Conservation (phyloP, 2,329 filamentous ascomycete species). For the Juglanconis oblonga region DNA sequence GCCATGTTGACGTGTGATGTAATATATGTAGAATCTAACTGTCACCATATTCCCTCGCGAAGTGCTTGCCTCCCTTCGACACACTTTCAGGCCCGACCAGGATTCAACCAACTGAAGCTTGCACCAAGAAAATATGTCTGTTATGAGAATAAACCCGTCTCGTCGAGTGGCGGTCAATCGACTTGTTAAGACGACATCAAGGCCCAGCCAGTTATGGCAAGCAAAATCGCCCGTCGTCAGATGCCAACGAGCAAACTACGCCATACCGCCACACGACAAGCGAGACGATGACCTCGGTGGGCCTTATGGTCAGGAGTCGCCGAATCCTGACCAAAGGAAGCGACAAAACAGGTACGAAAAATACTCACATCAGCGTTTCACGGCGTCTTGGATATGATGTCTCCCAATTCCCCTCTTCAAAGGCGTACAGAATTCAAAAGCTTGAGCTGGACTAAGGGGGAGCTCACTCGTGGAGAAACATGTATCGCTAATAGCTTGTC, state of each 20-base stretch:
- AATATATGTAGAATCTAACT: no score
- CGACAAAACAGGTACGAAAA: conserved; percentile 1
- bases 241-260: conserved; percentile 7
- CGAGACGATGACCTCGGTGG: conserved; percentile 12
- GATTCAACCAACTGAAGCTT: no score
- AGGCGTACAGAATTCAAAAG: no score
- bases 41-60: no score
- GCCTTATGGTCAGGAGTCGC: conserved; percentile 8
- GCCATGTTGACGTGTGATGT: no score
- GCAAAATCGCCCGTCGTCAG: neutral
- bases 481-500: neutral
- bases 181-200: neutral
- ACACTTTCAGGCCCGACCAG: no score
- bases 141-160: neutral
- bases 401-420: neutral
- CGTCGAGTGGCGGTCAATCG: neutral
- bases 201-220: neutral
- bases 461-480: no score
- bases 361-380: neutral
- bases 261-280: conserved; percentile 10
- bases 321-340: conserved; percentile 5
- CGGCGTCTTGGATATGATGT: neutral
- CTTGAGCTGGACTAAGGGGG: no score
- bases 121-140: neutral
- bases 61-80: no score